Evolutionary conservation across 2,329 filamentous ascomycete genomes (phyloP).

Genomic region (Diaporthe citri): DNA sequence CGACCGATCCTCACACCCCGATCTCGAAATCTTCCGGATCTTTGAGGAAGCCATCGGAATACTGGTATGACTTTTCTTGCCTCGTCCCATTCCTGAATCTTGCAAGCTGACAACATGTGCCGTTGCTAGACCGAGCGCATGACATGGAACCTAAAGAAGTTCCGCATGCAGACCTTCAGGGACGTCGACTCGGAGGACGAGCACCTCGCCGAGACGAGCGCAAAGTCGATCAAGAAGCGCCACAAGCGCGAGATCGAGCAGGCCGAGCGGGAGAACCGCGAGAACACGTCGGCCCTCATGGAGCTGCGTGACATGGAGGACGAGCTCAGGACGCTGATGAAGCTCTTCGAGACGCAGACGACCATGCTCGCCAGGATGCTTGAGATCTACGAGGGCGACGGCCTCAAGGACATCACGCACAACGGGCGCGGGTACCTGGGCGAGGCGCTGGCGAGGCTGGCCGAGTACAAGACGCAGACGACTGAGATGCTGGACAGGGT

Average conservation of each 20-base stretch:
- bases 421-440: constrained; percentile 65
- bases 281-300: constrained; percentile 72
- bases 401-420: constrained; percentile 55
- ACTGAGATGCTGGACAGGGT: constrained; percentile 71
- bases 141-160: constrained; percentile 72
- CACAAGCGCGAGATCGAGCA: constrained; percentile 55
- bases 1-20: constrained; percentile 69
- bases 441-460: constrained; percentile 64
- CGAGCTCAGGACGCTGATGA: constrained; percentile 68
- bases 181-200: constrained; percentile 53
- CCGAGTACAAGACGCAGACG: constrained; percentile 67
- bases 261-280: constrained; percentile 69
- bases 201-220: constrained; percentile 51
- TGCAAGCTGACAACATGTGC: neutral
- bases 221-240: constrained; percentile 58
- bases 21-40: constrained; percentile 73
- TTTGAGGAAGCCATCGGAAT: constrained; percentile 77
- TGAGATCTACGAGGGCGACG: constrained; percentile 56
- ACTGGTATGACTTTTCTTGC: constrained; percentile 55
- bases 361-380: constrained; percentile 63
- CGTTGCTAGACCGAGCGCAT: constrained; percentile 68
- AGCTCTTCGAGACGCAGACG: constrained; percentile 70
- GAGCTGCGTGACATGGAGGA: constrained; percentile 75
- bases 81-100: neutral
- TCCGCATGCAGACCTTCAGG: constrained; percentile 69